Conservation (phyloP, 345 rosid genomes). For the Arabis alpina region DNA sequence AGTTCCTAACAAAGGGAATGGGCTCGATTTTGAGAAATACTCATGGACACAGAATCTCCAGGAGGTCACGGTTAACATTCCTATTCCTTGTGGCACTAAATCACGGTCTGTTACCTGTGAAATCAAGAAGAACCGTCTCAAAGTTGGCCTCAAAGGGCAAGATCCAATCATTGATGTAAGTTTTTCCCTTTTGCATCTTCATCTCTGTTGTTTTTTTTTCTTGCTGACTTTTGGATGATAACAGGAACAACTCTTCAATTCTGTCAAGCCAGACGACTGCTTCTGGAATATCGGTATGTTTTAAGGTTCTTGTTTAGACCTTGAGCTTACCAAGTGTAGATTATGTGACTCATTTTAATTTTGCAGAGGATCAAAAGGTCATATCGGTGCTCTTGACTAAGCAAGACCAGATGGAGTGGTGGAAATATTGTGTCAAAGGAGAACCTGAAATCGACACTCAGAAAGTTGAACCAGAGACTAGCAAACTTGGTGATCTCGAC, state of each 20-base stretch:
- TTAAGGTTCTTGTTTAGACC: not conserved
- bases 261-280: slow-evolving; percentile 82
- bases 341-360: no score
- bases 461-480: slow-evolving; percentile 91
- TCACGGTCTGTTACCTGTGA: slow-evolving; percentile 70
- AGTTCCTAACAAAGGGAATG: slow-evolving; percentile 91
- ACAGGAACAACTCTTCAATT: slow-evolving; percentile 71
- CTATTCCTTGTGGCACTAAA: slow-evolving; percentile 80
- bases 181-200: not conserved
- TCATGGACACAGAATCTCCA: slow-evolving; percentile 90
- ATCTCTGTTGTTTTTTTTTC: not conserved
- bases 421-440: slow-evolving; percentile 83
- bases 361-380: slow-evolving; percentile 43
- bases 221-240: not conserved
- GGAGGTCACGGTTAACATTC: slow-evolving; percentile 76
- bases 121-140: slow-evolving; percentile 83
- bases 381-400: slow-evolving; percentile 71
- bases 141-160: slow-evolving; percentile 86
- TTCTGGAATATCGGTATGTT: slow-evolving; percentile 88
- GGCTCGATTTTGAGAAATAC: slow-evolving; percentile 84
- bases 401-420: slow-evolving; percentile 93
- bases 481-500: slow-evolving; percentile 82
- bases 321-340: no score
- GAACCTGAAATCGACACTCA: slow-evolving; percentile 91
- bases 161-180: slow-evolving; percentile 81